Evolutionary conservation across 768 basidiomycete species (phyloP).

Genomic region (Cystobasidium tubakii): DNA sequence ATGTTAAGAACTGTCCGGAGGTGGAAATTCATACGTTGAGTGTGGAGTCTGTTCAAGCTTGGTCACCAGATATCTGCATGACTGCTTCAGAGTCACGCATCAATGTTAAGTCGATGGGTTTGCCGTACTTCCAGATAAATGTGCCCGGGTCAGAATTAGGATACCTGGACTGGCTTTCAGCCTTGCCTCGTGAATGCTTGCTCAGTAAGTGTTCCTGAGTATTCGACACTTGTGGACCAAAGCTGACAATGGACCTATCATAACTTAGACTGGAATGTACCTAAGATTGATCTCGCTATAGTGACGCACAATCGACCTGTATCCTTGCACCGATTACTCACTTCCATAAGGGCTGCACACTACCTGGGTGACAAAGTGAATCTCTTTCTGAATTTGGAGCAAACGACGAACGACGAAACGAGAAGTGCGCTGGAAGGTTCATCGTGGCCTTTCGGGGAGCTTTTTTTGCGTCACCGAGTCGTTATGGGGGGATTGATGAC

Average conservation of each 20-base stretch:
- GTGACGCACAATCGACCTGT: slow-evolving; percentile 70
- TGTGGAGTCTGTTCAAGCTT: neutral
- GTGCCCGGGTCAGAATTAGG: slow-evolving; percentile 51
- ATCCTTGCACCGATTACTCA: slow-evolving; percentile 64
- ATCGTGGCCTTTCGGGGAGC: slow-evolving; percentile 60
- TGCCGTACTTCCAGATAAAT: neutral
- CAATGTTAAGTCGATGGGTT: neutral
- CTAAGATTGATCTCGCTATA: slow-evolving; percentile 63
- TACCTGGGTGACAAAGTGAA: slow-evolving; percentile 67
- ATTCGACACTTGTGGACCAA: no score
- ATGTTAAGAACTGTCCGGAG: slow-evolving; percentile 5
- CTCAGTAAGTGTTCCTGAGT: no score
- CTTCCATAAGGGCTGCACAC: slow-evolving; percentile 57
- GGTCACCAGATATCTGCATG: slow-evolving; percentile 13
- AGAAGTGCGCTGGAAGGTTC: slow-evolving; percentile 55
- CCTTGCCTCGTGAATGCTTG: slow-evolving; percentile 59
- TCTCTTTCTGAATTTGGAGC: slow-evolving; percentile 68
- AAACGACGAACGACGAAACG: slow-evolving; percentile 64
- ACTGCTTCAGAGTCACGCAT: neutral
- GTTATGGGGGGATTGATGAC: slow-evolving; percentile 72
- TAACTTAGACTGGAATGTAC: slow-evolving; percentile 77
- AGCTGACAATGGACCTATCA: no score
- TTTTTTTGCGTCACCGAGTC: slow-evolving; percentile 65
- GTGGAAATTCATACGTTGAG: neutral
- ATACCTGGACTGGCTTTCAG: slow-evolving; percentile 61